Percentiles rank a stretch among this genome's conserved stretches.
Conservation (phyloP, 129 eudicot genomes). For the Gnaphalium uliginosum region DNA sequence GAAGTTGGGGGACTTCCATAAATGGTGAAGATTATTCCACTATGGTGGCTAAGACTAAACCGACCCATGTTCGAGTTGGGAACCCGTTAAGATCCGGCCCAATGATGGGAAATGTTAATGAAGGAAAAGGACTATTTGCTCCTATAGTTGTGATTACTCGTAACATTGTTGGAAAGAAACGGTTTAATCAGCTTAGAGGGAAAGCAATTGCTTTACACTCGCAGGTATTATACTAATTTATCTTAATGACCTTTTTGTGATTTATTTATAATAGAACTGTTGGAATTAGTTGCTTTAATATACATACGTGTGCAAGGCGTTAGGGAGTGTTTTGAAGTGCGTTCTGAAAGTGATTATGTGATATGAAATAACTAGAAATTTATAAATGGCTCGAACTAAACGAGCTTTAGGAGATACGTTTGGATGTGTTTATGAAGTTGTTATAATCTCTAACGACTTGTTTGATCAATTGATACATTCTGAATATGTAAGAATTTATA, state of each 20-base stretch:
- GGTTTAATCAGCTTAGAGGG: slow-evolving; percentile 95
- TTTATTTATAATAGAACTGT: background rate
- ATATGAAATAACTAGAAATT: background rate
- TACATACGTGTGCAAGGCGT: background rate
- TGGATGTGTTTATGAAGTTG: background rate
- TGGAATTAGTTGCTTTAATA: background rate
- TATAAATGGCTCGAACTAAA: background rate
- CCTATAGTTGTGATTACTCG: slow-evolving; percentile 73
- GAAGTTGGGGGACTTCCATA: slow-evolving; percentile 68
- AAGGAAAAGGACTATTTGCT: slow-evolving; percentile 92
- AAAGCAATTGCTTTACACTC: slow-evolving; percentile 98
- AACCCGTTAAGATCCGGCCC: slow-evolving; percentile 49
- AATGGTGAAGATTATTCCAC: slow-evolving; percentile 56
- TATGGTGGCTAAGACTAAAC: slow-evolving; percentile 47
- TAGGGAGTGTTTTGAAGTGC: background rate
- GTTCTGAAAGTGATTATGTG: slow-evolving; percentile 3
- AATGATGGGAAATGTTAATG: slow-evolving; percentile 86
- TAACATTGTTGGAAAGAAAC: slow-evolving; percentile 78
- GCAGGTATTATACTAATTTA: slow-evolving; percentile 50
- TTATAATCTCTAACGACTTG: background rate
- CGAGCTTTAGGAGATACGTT: background rate
- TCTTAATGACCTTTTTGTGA: slow-evolving; percentile 4
- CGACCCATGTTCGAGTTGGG: slow-evolving; percentile 40
- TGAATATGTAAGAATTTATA: background rate
- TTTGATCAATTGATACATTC: background rate